These are phyloP conservation scores for Ceratocystis lukuohia DNA, from an alignment of 2,329 filamentous ascomycete genomes.

Conservation along the genomic window DNA sequence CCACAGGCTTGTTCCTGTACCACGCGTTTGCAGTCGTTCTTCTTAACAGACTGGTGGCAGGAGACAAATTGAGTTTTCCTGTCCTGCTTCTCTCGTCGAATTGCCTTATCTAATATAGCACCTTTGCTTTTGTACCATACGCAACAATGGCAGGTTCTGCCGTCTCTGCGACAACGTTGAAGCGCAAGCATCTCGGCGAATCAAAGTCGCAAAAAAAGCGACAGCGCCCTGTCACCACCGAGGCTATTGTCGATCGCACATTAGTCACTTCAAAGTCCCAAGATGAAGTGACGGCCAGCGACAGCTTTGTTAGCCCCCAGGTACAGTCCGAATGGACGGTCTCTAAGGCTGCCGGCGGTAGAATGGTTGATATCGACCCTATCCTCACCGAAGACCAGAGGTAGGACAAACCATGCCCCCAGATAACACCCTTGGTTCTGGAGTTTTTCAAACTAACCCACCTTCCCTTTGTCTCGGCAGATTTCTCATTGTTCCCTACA, in stretches of 20 bases:
- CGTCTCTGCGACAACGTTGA: conserved; percentile 13
- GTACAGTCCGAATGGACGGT: conserved; percentile 40
- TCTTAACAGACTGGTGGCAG: neutral
- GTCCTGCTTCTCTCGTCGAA: neutral
- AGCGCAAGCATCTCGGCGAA: conserved; percentile 19
- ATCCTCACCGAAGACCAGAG: conserved; percentile 47
- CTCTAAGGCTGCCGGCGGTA: conserved; percentile 50
- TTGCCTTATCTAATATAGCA: neutral
- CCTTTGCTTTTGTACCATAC: neutral
- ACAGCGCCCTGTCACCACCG: conserved; percentile 3
- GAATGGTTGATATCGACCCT: conserved; percentile 52
- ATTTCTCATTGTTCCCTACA: conserved; percentile 61
- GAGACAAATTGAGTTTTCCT: neutral
- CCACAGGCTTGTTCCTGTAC: neutral
- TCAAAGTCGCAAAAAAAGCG: conserved; percentile 18
- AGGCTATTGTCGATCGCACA: conserved; percentile 17
- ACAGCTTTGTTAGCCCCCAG: neutral
- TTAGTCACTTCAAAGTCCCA: conserved; percentile 7
- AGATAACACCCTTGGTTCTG: too few species aligned
- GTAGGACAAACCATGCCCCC: conserved; percentile 21
- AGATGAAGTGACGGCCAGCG: neutral
- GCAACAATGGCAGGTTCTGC: conserved; percentile 15
- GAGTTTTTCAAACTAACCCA: neutral
- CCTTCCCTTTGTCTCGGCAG: conserved; percentile 29
- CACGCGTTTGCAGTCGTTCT: neutral